A percentile compares a stretch with the other conserved stretches of the same genome.
Conservation (phyloP, 768 basidiomycete species). For the Leccinum olivaceopallidum region DNA sequence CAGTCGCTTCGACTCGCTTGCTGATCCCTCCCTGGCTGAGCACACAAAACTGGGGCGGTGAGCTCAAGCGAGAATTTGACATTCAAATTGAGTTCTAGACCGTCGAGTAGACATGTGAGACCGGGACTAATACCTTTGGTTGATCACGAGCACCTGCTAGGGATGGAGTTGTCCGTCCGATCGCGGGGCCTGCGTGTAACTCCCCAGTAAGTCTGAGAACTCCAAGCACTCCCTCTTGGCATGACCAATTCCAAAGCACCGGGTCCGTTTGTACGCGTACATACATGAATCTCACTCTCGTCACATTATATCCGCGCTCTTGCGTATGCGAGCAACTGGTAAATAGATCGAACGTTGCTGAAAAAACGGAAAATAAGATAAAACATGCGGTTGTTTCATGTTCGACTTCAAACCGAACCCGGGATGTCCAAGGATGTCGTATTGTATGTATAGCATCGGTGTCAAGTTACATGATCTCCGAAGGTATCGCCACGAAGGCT, state of each 20-base stretch:
- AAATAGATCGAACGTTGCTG: constrained; percentile 4
- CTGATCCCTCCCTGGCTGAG: constrained; percentile 21
- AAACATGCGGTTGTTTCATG: constrained; percentile 17
- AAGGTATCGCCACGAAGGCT: constrained; percentile 4
- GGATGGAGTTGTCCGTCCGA: constrained; percentile 7
- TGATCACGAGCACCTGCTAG: constrained; percentile 5
- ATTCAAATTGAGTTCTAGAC: constrained; percentile 27
- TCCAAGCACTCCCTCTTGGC: constrained; percentile 3
- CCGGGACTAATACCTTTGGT: constrained; percentile 10
- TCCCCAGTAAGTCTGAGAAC: constrained; percentile 6
- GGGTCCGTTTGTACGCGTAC: constrained; percentile 10
- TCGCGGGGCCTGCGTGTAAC: constrained; percentile 8
- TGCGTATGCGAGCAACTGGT: constrained; percentile 1
- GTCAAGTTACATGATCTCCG: constrained; percentile 2
- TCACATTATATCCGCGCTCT: constrained; percentile 15
- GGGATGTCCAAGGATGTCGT: not conserved
- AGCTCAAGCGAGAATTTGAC: constrained; percentile 30
- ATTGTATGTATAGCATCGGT: not conserved
- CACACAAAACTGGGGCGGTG: constrained; percentile 28
- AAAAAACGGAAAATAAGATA: constrained; percentile 1
- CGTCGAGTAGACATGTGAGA: constrained; percentile 13
- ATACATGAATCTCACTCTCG: constrained; percentile 8
- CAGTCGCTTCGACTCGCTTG: constrained; percentile 23
- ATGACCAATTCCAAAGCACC: constrained; percentile 20
- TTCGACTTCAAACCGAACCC: constrained; percentile 13